These are phyloP conservation scores for Atkinsonella hypoxylon DNA, from an alignment of 2,329 filamentous ascomycete species.

Conservation along the genomic window DNA sequence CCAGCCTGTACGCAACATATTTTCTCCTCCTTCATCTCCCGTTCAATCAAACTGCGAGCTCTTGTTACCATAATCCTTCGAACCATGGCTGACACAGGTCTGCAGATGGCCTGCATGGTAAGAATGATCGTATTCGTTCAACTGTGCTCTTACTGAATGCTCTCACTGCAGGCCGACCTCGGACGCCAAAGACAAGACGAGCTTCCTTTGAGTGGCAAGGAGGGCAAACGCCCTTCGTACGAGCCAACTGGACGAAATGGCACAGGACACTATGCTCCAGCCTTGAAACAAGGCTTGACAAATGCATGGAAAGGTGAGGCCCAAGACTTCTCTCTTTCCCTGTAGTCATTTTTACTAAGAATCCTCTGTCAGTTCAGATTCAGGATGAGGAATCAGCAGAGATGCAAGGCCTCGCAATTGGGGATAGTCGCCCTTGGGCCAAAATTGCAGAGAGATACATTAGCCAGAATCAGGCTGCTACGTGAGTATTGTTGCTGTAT, in stretches of 20 bases:
- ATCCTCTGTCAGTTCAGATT: constrained; percentile 8
- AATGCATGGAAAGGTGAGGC: constrained; percentile 11
- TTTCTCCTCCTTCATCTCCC: too few species aligned
- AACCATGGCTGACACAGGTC: not conserved
- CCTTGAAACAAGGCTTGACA: constrained; percentile 7
- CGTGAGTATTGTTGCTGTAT: constrained; percentile 5
- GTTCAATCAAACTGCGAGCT: too few species aligned
- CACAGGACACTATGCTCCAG: constrained; percentile 7
- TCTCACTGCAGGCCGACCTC: constrained; percentile 12
- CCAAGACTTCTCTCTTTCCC: too few species aligned
- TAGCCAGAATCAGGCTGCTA: constrained; percentile 3
- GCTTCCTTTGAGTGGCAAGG: constrained; percentile 10
- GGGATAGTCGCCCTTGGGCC: constrained; percentile 13
- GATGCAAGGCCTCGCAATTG: constrained; percentile 12
- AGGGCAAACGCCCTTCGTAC: constrained; percentile 10
- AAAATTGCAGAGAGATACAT: constrained; percentile 7
- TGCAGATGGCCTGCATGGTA: constrained; percentile 6
- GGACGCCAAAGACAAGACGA: constrained; percentile 13
- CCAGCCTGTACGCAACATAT: too few species aligned
- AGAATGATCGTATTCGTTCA: not conserved
- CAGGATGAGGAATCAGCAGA: constrained; percentile 13
- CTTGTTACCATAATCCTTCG: too few species aligned
- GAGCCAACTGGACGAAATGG: constrained; percentile 4
- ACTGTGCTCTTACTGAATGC: not conserved
- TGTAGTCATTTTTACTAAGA: not conserved